Conservation (phyloP, 805 yeast species). For the Kluyveromyces lactis region DNA sequence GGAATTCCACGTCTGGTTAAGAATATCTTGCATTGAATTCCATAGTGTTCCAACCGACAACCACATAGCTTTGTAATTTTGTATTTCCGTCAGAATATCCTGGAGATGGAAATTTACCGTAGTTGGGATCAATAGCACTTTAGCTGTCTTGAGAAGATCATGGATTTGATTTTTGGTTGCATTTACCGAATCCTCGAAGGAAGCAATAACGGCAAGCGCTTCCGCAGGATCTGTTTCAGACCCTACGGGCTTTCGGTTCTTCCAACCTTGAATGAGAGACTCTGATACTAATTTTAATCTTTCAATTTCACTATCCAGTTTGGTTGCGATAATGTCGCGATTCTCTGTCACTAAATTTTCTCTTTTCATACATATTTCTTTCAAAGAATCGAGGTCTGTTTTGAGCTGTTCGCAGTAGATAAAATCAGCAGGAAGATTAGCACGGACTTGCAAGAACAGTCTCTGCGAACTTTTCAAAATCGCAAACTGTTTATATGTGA, state of each 20-base stretch:
- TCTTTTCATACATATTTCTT: conserved; percentile 32
- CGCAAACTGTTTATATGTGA: conserved; percentile 17
- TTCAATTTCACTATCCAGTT: conserved; percentile 33
- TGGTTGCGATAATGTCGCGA: conserved; percentile 34
- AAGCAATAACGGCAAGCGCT: conserved; percentile 37
- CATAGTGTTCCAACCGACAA: conserved; percentile 6
- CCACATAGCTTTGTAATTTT: conserved; percentile 8
- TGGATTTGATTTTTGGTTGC: conserved; percentile 17
- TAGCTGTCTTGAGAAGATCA: conserved; percentile 21
- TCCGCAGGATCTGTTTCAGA: conserved; percentile 33
- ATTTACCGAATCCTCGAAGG: conserved; percentile 20
- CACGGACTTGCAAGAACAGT: conserved; percentile 30
- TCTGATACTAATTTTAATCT: conserved; percentile 29
- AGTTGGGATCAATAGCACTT: conserved; percentile 30
- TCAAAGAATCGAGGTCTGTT: conserved; percentile 36
- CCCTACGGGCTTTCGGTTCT: conserved; percentile 37
- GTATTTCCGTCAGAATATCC: conserved; percentile 6
- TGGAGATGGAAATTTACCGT: conserved; percentile 1
- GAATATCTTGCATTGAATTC: conserved; percentile 3
- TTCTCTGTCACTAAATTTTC: conserved; percentile 34
- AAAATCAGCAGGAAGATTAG: conserved; percentile 46
- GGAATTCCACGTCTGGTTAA: conserved; percentile 9
- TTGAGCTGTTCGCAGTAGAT: conserved; percentile 55
- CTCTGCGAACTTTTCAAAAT: conserved; percentile 25
- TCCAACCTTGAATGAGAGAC: conserved; percentile 40